Evolutionary conservation across 1,284 basidiomycete species (phyloP), one percentile per base, ranked within the genome.

Genomic region (Trichosporon inkin): DNA sequence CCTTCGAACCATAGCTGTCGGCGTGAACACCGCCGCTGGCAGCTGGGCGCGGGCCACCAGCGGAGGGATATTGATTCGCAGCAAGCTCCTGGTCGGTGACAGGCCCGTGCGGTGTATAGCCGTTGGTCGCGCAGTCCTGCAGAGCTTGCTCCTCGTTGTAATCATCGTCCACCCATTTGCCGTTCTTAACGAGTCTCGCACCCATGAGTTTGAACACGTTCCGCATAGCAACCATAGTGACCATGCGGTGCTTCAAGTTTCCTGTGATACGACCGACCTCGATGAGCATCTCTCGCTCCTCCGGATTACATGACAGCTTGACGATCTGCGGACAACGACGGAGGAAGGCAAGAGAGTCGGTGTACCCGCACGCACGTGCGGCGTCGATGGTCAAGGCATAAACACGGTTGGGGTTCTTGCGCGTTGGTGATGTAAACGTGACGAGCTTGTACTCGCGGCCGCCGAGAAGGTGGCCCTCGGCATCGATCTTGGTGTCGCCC

Each of bases 311-410:
- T 66, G 88, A 88, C 57, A 96, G 82, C 78, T 98, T 98, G 81
- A 92, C 83, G 20, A 96, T 88, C 35, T 91, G 84, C 0, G 87
- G 86, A 68, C 95, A 95, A 6, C 90, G 84, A 11, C 96, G 88
- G 79, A 97, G 95, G 76, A 98, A 97, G 77, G 96, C 97, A 11
- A 98, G 81, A 10, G 94, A 97, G 78, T 99, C 96, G 58, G 92
- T 86, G 79, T 93, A 98, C 1, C 95, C 96, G 39, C 91, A 93
- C 3, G 90, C 90, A 24, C 95, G 86, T 0, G 95, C 95, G 5
- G 93, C 94, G 71, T 99, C 95, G 64, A 99, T 97, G 11, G 95
- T 92, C 47, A 99, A 88, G 84, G 96, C 90, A 80, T 97, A 99
- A 63, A 87, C 82, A 55, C 89, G 85, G 53, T 90, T 84, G 6